These are phyloP conservation scores for Aureobasidium melanogenum DNA, from an alignment of 2,329 filamentous ascomycete genomes.

Conservation along the genomic window DNA sequence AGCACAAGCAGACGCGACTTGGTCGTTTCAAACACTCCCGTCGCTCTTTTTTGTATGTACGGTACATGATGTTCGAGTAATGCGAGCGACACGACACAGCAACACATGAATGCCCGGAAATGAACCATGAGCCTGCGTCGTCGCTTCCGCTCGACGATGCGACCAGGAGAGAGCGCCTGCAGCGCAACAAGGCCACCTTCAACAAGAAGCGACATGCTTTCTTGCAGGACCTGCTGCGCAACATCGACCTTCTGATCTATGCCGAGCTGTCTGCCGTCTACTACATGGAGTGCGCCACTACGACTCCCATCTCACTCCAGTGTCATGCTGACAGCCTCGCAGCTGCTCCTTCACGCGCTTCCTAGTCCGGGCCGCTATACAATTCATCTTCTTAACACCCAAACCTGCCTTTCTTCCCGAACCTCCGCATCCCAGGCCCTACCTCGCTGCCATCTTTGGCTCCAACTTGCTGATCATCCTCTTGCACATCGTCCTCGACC, in stretches of 20 bases:
- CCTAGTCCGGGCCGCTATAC: slow-evolving; percentile 44
- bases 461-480: slow-evolving; percentile 47
- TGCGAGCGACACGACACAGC: not conserved
- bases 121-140: slow-evolving; percentile 28
- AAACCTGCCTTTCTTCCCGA: slow-evolving; percentile 45
- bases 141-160: slow-evolving; percentile 9
- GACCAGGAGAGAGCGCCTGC: slow-evolving; percentile 17
- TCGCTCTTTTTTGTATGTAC: not conserved
- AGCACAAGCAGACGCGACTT: not conserved
- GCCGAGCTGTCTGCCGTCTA: slow-evolving; percentile 53
- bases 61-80: not conserved
- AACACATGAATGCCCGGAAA: slow-evolving; percentile 17
- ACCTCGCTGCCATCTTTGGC: slow-evolving; percentile 44
- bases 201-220: slow-evolving; percentile 35
- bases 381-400: slow-evolving; percentile 51
- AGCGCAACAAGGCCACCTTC: slow-evolving; percentile 26
- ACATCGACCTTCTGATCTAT: slow-evolving; percentile 52
- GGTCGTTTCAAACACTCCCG: not conserved
- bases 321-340: not conserved
- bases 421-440: slow-evolving; percentile 41
- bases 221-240: slow-evolving; percentile 48
- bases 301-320: not conserved
- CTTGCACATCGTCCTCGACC: slow-evolving; percentile 37
- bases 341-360: slow-evolving; percentile 53
- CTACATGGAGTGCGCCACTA: slow-evolving; percentile 51